Base-by-base conservation (phyloP, 2,329 filamentous ascomycete genomes). In the Colletotrichum sp. region DNA sequence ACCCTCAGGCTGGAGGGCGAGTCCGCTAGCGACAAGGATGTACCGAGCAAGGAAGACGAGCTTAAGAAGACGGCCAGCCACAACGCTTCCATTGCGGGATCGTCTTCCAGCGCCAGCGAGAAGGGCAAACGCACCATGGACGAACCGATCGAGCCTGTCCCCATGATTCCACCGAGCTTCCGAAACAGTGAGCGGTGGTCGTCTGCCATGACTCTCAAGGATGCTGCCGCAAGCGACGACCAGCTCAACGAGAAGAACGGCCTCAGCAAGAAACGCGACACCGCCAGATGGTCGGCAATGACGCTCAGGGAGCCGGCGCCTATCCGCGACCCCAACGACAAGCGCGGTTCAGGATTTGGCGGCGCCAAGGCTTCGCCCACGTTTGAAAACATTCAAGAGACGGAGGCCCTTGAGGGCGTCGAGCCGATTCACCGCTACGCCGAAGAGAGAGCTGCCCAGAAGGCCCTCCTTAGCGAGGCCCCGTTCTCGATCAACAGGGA, bases 111-210 rank as follows among this genome's bases (percentile, higher is more conserved):
- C 61, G 72, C 68, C 30, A 76, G 73, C 69, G 70, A 76, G 32
- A 76, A 76, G 36, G 64, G 70, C 64, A 73, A 72, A 63, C 72
- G 70, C 44, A 19, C 62, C 59, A 27, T 52, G 36, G 70, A 76
- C 9, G 74, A 73, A 8, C 27, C n/a, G 22, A 76, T 76, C 29
- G 74, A 76, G 30, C 74, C 74, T 7, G 74, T 76, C 6, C 74
- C 74, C 19, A 55, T 69, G 64, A 76, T 76, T 25, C 74, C 74
- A 16, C 74, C 74, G 8, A 76, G 64, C 74, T 76, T 76, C 70
- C 62, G 65, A 52, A 67, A 71, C 72, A 75, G 57, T 59, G 74
- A 76, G 34, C 74, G 74, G 15, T 76, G 74, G 74, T 76, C 74
- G 13, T 73, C 74, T 2, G 74, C 74, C 34, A 73, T 76, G 74